Conservation (phyloP, 169 alveolate genomes). For the Cryptosporidium baileyi region DNA sequence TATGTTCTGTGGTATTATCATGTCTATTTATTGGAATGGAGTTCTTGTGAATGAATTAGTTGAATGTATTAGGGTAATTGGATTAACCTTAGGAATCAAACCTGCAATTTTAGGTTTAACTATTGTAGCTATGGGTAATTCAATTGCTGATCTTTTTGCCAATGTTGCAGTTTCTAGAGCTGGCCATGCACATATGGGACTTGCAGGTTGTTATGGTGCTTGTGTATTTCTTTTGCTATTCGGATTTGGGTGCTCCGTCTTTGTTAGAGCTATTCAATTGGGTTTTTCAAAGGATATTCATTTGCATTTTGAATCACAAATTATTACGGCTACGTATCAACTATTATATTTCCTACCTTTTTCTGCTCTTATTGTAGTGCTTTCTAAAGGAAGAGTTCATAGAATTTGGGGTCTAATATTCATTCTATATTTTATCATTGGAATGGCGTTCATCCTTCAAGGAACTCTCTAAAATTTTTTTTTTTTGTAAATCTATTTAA, state of each 20-base stretch:
- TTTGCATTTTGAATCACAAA: constrained; percentile 56
- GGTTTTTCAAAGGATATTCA: constrained; percentile 45
- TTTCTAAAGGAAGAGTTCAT: constrained; percentile 67
- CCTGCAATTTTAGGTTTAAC: constrained; percentile 65
- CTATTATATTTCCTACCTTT: constrained; percentile 64
- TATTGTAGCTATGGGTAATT: constrained; percentile 66
- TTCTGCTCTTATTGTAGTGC: constrained; percentile 59
- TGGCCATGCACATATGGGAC: constrained; percentile 70
- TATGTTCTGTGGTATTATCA: constrained; percentile 46
- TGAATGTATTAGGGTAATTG: constrained; percentile 50
- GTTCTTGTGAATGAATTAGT: constrained; percentile 62
- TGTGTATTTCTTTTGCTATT: constrained; percentile 46
- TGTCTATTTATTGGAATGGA: constrained; percentile 68
- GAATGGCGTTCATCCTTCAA: constrained; percentile 41
- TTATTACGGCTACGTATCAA: constrained; percentile 61
- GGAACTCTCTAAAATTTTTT: neutral
- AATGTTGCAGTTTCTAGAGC: constrained; percentile 70
- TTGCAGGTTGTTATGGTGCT: constrained; percentile 68
- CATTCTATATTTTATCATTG: constrained; percentile 35
- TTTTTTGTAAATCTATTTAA: neutral
- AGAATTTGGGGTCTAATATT: constrained; percentile 40
- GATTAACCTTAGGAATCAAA: constrained; percentile 58
- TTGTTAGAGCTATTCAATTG: constrained; percentile 43
- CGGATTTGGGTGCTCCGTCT: constrained; percentile 64
- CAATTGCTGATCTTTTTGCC: constrained; percentile 67